Evolutionary conservation across 78 protist species (phyloP), one percentile per base, ranked within the genome.

Genomic region (Dictyostelium citrinum): DNA sequence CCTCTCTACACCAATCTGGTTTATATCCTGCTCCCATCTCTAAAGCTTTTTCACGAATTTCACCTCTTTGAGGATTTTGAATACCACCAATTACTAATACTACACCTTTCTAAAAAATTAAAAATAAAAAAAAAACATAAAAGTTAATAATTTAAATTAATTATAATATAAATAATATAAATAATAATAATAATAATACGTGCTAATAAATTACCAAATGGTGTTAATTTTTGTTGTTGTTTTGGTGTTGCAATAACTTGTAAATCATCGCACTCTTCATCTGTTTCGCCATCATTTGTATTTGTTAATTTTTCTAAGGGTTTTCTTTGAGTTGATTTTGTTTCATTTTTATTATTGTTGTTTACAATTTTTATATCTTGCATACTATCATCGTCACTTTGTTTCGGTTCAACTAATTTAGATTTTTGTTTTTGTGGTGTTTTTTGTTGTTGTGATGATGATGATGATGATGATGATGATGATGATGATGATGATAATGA

Each of bases 71-170:
- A 12, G 92, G 92, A 64, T 86, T 86, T 43, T 31, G 64, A n/a
- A 86, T 86, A 61, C 92, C 92, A 31, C 92, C 92, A 76, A 86
- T 86, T 37, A 86, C 92, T 5, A 86, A 51, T 20, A 86, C 92
- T 1, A 86, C 92, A 5, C 92, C 92, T 51, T 86, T 86, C 45
- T 64, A 27, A 3, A 58, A n/a, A 64, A 37, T 39, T 0, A 22
- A 29, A 33, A 5, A 11, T 39, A 37, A 22, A 46, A 33, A 17
- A 11, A 35, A 61, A 27, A 64, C 1, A 2, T 60, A 6, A 29
- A 49, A 43, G 51, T 5, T 5, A 20, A 17, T 12, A 6, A 29
- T 2, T 27, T 43, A 46, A n/a, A 10, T 78, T 39, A 39, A 39
- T 39, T 39, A 39, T 39, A 37, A 37, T 37, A 37, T 4, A 4